Evolutionary conservation across 2,329 filamentous ascomycete species (phyloP).

Genomic region (Ophiostoma australiae): DNA sequence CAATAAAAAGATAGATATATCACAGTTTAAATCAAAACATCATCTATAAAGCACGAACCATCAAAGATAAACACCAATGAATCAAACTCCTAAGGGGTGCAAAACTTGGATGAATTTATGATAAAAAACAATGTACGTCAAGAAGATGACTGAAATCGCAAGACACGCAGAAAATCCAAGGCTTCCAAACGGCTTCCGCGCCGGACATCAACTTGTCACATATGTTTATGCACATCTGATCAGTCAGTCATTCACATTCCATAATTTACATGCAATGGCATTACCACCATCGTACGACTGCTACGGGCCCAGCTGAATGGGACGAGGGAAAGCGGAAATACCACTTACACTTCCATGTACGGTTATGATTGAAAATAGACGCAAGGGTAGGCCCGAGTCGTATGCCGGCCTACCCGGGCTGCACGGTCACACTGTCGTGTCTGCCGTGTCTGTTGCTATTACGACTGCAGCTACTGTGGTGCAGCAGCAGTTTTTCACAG

Average conservation of each 20-base stretch:
- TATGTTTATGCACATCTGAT: neutral
- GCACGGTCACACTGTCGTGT: neutral
- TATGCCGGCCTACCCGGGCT: conserved; percentile 5
- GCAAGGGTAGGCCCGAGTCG: neutral
- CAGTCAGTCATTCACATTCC: neutral
- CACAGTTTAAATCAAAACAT: no score
- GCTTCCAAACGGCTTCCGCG: neutral
- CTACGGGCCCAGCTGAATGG: conserved; percentile 4
- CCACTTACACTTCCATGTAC: neutral
- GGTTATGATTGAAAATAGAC: neutral
- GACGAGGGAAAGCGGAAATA: neutral
- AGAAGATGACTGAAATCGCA: neutral
- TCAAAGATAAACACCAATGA: neutral
- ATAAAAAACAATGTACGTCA: neutral
- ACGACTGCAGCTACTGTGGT: neutral
- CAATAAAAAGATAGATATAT: no score
- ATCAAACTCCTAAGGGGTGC: neutral
- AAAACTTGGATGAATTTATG: neutral
- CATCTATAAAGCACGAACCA: neutral
- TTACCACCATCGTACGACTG: conserved; percentile 8
- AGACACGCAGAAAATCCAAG: neutral
- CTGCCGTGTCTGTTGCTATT: neutral
- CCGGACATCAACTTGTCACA: neutral
- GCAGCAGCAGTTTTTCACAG: neutral
- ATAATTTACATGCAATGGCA: neutral